These are phyloP conservation scores for Hordeum pubiflorum DNA, from an alignment of 202 grass and related monocot genomes.

Conservation along the genomic window DNA sequence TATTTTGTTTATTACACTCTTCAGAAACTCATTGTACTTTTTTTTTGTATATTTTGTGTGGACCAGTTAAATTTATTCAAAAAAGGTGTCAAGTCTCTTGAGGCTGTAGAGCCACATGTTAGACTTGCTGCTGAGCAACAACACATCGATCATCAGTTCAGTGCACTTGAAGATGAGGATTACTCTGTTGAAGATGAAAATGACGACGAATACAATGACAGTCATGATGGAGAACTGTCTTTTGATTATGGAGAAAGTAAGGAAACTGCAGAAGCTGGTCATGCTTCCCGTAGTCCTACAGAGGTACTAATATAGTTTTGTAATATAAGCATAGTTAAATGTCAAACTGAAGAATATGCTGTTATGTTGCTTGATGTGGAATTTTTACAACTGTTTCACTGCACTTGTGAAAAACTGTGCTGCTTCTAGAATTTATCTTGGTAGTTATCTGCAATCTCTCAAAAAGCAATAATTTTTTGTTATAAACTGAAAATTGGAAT, in stretches of 20 bases:
- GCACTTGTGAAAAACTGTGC: neutral
- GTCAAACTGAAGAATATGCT: neutral
- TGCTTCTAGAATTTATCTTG: neutral
- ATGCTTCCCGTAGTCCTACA: constrained; percentile 45
- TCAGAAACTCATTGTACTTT: constrained; percentile 12
- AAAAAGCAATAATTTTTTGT: neutral
- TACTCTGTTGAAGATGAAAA: constrained; percentile 53
- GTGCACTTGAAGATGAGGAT: constrained; percentile 82
- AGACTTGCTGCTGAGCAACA: constrained; percentile 73
- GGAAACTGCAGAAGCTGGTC: constrained; percentile 32
- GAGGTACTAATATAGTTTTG: constrained; percentile 44
- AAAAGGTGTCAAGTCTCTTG: constrained; percentile 75
- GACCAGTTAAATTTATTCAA: constrained; percentile 87
- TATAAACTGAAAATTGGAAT: neutral
- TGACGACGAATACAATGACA: constrained; percentile 47
- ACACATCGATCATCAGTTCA: constrained; percentile 94
- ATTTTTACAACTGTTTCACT: neutral
- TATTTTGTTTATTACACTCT: neutral
- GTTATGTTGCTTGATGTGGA: neutral
- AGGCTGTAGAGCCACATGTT: constrained; percentile 86
- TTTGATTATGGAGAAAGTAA: constrained; percentile 78
- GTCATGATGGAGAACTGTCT: constrained; percentile 56
- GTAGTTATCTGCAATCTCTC: neutral
- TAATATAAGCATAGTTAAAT: neutral
- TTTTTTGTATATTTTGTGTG: neutral